phyloP scores from a whole-genome alignment of 352 stramenopile species.

The Pythium scleroteichum region DNA sequence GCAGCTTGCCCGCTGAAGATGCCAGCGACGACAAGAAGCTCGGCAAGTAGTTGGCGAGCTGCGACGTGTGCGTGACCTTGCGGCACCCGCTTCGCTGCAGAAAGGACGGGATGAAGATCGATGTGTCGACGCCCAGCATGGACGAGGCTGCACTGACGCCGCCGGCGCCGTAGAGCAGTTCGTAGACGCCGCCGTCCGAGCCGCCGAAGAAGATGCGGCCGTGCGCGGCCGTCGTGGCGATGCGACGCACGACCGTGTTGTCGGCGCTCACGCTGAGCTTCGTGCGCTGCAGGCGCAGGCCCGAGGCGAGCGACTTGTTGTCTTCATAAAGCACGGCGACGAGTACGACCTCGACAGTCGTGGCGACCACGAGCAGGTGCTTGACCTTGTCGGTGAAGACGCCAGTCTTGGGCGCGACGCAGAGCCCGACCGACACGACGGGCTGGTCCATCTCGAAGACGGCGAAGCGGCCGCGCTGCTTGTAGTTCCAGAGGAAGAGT shows the following conservation, averaged over 20 bases:
- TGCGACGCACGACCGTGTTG: constrained; percentile 91
- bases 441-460: constrained; percentile 91
- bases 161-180: constrained; percentile 80
- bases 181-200: constrained; percentile 95
- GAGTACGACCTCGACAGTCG: constrained; percentile 93
- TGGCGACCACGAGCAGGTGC: constrained; percentile 94
- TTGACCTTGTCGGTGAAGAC: constrained; percentile 94
- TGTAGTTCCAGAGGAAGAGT: constrained; percentile 96
- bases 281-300: constrained; percentile 62
- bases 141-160: not conserved
- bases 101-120: constrained; percentile 37
- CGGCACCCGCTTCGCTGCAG: constrained; percentile 64
- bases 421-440: constrained; percentile 91
- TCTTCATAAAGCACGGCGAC: constrained; percentile 86
- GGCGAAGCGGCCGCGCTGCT: constrained; percentile 71
- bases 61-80: constrained; percentile 92
- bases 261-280: constrained; percentile 93
- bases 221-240: constrained; percentile 70
- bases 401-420: constrained; percentile 76
- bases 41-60: constrained; percentile 76
- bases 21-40: constrained; percentile 76
- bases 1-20: constrained; percentile 79
- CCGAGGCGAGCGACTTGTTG: constrained; percentile 37
- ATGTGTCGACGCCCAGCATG: constrained; percentile 25
- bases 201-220: constrained; percentile 97